phyloP scores from a whole-genome alignment of 176 grass and related monocot species.

The Ensete ventricosum region DNA sequence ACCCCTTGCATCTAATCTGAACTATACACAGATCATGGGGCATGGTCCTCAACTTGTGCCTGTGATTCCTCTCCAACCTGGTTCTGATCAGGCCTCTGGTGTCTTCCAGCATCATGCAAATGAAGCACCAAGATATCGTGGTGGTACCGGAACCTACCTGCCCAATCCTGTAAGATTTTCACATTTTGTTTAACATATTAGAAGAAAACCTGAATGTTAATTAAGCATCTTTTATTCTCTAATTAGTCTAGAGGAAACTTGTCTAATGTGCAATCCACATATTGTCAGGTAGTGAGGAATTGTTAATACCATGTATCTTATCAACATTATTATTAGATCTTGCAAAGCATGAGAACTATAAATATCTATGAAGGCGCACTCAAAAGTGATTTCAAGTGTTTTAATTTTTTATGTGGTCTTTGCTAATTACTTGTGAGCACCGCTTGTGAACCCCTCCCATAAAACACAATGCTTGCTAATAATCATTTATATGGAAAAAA shows the following conservation, averaged over 20 bases:
- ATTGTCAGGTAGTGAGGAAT: no score
- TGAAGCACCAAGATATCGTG: conserved; percentile 76
- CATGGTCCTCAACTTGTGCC: conserved; percentile 44
- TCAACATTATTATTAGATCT: not conserved
- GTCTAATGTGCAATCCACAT: no score
- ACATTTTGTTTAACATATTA: not conserved
- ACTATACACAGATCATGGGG: conserved; percentile 44
- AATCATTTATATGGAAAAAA: not conserved
- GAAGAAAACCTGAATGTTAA: not conserved
- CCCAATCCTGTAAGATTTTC: conserved; percentile 76
- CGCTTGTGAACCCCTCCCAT: not conserved
- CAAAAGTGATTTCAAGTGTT: not conserved
- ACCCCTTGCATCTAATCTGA: conserved; percentile 49
- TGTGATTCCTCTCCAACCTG: conserved; percentile 49
- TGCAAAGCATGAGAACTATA: not conserved
- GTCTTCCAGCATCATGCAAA: conserved; percentile 35
- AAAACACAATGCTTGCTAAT: not conserved
- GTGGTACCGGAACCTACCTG: conserved; percentile 83
- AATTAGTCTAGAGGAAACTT: no score
- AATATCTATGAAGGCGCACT: not conserved
- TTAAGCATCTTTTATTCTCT: not conserved
- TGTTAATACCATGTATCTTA: no score
- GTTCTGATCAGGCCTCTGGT: conserved; percentile 37
- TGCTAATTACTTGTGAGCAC: not conserved
- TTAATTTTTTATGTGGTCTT: not conserved